Conservation (phyloP, 768 basidiomycete species). For the Tubosaeta sp. region DNA sequence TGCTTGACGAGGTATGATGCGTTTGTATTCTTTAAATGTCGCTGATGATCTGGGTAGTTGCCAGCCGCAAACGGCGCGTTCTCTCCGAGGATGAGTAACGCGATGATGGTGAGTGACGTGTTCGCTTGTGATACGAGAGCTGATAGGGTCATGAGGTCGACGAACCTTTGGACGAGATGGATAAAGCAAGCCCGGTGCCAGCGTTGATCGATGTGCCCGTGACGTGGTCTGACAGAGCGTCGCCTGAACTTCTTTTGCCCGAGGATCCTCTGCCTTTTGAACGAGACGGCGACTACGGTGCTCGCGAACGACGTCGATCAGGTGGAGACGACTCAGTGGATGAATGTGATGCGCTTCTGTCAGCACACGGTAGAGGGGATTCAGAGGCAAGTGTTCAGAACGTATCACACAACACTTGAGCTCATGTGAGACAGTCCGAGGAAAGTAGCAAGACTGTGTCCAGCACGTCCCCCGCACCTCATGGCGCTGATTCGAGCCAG, state of each 20-base stretch:
- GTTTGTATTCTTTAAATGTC: neutral
- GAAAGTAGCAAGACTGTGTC: conserved; percentile 16
- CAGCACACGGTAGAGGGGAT: neutral
- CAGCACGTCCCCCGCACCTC: conserved; percentile 8
- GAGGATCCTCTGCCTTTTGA: conserved; percentile 2
- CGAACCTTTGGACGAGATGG: neutral
- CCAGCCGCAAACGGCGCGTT: neutral
- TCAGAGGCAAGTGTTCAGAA: conserved; percentile 7
- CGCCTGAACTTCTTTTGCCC: conserved; percentile 18
- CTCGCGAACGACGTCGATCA: neutral
- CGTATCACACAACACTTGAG: no score
- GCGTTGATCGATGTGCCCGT: neutral
- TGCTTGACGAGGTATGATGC: conserved; percentile 11
- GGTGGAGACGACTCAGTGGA: conserved; percentile 12
- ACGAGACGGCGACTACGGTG: neutral
- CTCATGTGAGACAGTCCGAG: conserved; percentile 12
- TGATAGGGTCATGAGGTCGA: neutral
- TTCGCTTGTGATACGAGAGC: neutral
- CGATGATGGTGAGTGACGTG: conserved; percentile 8
- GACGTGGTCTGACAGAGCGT: neutral
- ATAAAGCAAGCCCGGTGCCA: neutral
- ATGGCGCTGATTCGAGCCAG: neutral
- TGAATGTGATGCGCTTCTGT: conserved; percentile 15
- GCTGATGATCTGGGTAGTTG: conserved; percentile 8
- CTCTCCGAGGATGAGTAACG: neutral